Percentiles rank a stretch among this genome's conserved stretches.
Conservation (phyloP, 2,329 filamentous ascomycete species). For the Tolypocladium sp. region DNA sequence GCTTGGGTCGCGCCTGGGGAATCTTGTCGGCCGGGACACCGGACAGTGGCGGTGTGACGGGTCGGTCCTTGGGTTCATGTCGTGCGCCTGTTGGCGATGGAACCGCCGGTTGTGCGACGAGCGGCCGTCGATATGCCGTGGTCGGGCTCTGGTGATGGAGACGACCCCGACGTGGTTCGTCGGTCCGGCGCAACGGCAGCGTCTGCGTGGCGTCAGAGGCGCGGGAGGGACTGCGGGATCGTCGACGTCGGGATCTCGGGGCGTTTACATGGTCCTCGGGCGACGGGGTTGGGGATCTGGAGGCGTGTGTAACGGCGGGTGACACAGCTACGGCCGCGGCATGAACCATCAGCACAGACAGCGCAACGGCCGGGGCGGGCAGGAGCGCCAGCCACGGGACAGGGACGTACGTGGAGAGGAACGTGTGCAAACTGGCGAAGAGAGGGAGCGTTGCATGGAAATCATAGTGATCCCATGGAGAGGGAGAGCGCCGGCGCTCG, state of each 20-base stretch:
- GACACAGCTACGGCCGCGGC: conserved; percentile 19
- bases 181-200: conserved; percentile 32
- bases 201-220: conserved; percentile 34
- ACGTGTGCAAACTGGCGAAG: conserved; percentile 51
- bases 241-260: conserved; percentile 38
- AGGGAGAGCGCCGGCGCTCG: conserved; percentile 16
- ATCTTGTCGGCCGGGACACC: conserved; percentile 30
- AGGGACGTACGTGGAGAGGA: conserved; percentile 49
- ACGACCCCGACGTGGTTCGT: conserved; percentile 30
- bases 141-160: conserved; percentile 25
- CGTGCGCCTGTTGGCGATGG: conserved; percentile 19
- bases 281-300: conserved; percentile 47
- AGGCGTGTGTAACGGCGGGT: conserved; percentile 23
- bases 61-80: conserved; percentile 14
- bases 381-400: conserved; percentile 3
- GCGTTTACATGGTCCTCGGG: conserved; percentile 41
- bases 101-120: conserved; percentile 35
- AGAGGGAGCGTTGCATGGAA: conserved; percentile 53
- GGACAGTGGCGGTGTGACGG: conserved; percentile 16
- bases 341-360: conserved; percentile 18
- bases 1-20: conserved; percentile 32
- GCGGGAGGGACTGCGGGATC: conserved; percentile 46
- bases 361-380: not conserved
- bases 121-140: conserved; percentile 35
- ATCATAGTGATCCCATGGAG: conserved; percentile 46